Evolutionary conservation across 768 basidiomycete genomes (phyloP), one percentile per base, ranked within the genome.

Genomic region (Nidularia pulvinata): DNA sequence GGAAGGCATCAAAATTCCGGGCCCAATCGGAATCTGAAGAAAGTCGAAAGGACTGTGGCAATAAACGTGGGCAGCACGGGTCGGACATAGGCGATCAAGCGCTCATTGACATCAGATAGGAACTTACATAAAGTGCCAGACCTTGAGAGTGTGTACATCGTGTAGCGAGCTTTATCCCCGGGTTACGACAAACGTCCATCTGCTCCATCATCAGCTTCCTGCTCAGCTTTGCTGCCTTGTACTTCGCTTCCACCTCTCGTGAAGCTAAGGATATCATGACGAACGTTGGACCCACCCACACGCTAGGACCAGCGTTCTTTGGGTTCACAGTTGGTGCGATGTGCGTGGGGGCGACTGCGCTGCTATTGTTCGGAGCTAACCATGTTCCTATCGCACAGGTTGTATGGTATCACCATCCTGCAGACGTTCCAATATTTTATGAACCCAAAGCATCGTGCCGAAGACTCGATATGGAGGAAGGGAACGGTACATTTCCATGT

Each of bases 371-470:
- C 14, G 13, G 10, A 46, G 7, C 45, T 32, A 16, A 46, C 22
- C 7, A 7, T n/a, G 7, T 19, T 5, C 51, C 39, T 42, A 30
- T 30, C 25, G 25, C 25, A 30, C 25, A 70, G 66, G 46, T 50
- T 70, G 14, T 70, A 63, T 52, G 69, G 69, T 9, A 66, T 70
- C 47, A 68, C 66, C 4, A 51, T 68, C 5, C 55, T 65, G 34
- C 69, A 70, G 51, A 57, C 65, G 1, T 70, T 62, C 46, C 60
- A 67, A 43, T 70, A 70, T 54, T 69, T 59, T 49, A 61, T 64
- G 36, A 59, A 42, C 16, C 16, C 39, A 42, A 42, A 42, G 16
- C 39, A 56, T 14, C 48, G 32, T 39, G 53, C 19, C 30, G 51
- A 59, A 10, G 66, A 66, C 25, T 39, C 52, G 11, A 56, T 11